These are phyloP conservation scores for Arthroderma uncinatum DNA, from an alignment of 2,329 filamentous ascomycete species.

Conservation along the genomic window DNA sequence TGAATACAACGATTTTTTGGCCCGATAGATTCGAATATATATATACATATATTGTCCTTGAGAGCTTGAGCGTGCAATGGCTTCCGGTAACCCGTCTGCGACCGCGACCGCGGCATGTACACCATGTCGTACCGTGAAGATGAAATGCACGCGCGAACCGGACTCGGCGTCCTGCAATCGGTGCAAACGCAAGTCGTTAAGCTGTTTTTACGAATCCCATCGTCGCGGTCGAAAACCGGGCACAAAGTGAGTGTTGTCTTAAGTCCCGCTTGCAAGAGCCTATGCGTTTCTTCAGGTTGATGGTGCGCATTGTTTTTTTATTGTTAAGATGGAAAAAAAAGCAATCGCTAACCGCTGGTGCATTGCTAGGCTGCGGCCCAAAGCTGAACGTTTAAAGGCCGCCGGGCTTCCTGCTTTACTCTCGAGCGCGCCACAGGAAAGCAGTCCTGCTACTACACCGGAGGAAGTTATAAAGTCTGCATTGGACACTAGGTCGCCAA, in stretches of 20 bases:
- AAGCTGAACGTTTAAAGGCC: slow-evolving; percentile 14
- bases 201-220: slow-evolving; percentile 32
- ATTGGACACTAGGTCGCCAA: background rate
- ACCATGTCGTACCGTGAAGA: slow-evolving; percentile 31
- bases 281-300: background rate
- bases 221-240: slow-evolving; percentile 31
- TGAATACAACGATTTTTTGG: background rate
- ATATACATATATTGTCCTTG: background rate
- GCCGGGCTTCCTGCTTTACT: background rate
- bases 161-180: slow-evolving; percentile 25
- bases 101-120: slow-evolving; percentile 24
- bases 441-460: background rate
- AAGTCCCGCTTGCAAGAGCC: background rate
- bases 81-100: slow-evolving; percentile 2
- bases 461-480: background rate
- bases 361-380: slow-evolving; percentile 14
- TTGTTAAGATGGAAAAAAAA: background rate
- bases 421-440: slow-evolving; percentile 4
- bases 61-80: background rate
- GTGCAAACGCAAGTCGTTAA: slow-evolving; percentile 29
- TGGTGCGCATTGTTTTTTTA: background rate
- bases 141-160: slow-evolving; percentile 26
- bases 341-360: background rate
- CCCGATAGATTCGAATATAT: background rate
- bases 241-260: slow-evolving; percentile 22